Percentiles rank a stretch among this genome's conserved stretches.
Evolutionary conservation across 2,329 filamentous ascomycete genomes (phyloP).

Genomic region (Didymella arachidicola): DNA sequence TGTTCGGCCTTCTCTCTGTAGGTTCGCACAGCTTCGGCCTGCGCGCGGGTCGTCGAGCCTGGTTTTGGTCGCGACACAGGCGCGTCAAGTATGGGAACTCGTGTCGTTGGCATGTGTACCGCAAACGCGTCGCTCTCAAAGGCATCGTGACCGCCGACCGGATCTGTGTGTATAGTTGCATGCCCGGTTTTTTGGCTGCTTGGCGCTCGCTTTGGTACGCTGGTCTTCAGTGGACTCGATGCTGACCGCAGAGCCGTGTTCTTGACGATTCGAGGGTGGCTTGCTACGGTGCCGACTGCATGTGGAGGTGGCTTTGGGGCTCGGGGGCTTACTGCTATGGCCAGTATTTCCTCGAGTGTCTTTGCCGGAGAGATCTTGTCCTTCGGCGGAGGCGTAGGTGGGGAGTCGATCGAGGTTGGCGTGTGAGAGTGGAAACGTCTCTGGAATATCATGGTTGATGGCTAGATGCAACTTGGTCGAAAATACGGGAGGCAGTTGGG

Average conservation of each 20-base stretch:
- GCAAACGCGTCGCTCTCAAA: constrained; percentile 49
- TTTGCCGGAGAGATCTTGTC: constrained; percentile 20
- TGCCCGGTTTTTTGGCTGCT: constrained; percentile 37
- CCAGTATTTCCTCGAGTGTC: constrained; percentile 26
- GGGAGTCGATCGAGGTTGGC: constrained; percentile 11
- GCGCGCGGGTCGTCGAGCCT: constrained; percentile 26
- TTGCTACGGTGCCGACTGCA: constrained; percentile 12
- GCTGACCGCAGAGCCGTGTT: constrained; percentile 2
- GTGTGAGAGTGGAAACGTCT: constrained; percentile 14
- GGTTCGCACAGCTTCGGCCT: constrained; percentile 39
- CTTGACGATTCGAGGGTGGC: constrained; percentile 1
- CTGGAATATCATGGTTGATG: constrained; percentile 27
- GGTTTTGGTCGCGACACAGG: constrained; percentile 27
- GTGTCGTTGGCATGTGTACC: constrained; percentile 45
- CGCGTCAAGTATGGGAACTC: constrained; percentile 38
- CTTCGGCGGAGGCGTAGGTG: constrained; percentile 16
- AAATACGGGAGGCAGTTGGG: not conserved
- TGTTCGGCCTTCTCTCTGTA: constrained; percentile 41
- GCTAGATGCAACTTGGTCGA: not conserved
- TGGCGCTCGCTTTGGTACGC: constrained; percentile 23
- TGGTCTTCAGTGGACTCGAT: constrained; percentile 11
- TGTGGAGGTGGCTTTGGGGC: constrained; percentile 18
- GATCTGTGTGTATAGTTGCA: constrained; percentile 40
- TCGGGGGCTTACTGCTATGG: constrained; percentile 21
- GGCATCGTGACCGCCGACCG: constrained; percentile 32